Evolutionary conservation across 192 early-diverging fungal species (phyloP).

Genomic region (Entophlyctis luteolus): DNA sequence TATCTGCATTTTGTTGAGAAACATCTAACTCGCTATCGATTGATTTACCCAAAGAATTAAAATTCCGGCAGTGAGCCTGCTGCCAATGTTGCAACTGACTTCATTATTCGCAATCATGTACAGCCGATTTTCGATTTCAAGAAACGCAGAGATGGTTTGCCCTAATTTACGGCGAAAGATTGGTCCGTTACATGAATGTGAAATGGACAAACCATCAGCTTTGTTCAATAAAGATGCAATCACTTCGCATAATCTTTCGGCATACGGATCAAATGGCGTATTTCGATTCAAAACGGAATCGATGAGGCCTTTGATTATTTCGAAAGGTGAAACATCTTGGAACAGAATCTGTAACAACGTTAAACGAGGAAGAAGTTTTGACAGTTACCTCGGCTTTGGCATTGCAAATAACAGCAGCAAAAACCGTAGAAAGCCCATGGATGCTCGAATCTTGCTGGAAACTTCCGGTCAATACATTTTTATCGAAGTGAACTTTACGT

Average conservation of each 20-base stretch:
- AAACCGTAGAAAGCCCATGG: not conserved
- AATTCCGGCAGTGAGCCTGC: not conserved
- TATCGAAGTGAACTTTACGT: too few species aligned
- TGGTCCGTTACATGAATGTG: too few species aligned
- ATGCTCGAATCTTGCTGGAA: not conserved
- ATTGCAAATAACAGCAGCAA: constrained; percentile 14
- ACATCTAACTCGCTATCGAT: not conserved
- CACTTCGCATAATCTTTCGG: not conserved
- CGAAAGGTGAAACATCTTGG: too few species aligned
- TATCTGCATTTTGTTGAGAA: not conserved
- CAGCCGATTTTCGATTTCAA: too few species aligned
- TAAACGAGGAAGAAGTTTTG: not conserved
- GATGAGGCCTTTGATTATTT: too few species aligned
- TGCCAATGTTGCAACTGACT: too few species aligned
- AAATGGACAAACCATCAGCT: constrained; percentile 2
- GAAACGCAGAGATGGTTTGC: too few species aligned
- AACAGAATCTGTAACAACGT: not conserved
- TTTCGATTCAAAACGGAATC: not conserved
- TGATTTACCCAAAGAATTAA: constrained; percentile 12
- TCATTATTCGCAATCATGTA: too few species aligned
- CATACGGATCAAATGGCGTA: too few species aligned
- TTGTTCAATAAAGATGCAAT: constrained; percentile 22
- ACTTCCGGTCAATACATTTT: too few species aligned
- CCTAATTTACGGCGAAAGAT: too few species aligned
- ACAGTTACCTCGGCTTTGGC: constrained; percentile 8